These are phyloP conservation scores for Blastocystis sp. DNA, from an alignment of 352 stramenopile species.

Conservation along the genomic window DNA sequence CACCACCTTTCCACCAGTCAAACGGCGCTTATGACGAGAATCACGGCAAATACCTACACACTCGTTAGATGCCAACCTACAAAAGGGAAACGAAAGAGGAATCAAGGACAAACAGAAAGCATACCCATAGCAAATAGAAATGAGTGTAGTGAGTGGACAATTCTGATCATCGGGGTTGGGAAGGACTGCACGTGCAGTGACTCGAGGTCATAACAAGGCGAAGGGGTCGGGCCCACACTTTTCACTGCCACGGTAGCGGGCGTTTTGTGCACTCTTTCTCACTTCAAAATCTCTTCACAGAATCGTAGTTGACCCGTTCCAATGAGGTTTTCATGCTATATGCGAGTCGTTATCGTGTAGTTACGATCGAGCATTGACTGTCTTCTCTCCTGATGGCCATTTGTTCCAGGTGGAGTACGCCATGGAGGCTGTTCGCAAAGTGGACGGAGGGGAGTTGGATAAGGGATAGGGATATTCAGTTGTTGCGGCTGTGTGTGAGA, in stretches of 20 bases:
- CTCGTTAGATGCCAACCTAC: too few relatives aligned
- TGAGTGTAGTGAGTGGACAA: slow-evolving; percentile 38
- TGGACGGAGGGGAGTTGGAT: neutral
- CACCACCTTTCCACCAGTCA: too few relatives aligned
- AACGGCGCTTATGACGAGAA: too few relatives aligned
- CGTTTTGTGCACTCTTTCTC: neutral
- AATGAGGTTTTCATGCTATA: slow-evolving; percentile 64
- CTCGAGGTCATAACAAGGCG: neutral
- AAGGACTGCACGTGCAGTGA: neutral
- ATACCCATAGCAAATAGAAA: slow-evolving; percentile 44
- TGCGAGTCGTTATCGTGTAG: slow-evolving; percentile 21
- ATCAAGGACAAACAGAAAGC: neutral
- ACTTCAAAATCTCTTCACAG: neutral
- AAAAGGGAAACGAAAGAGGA: too few relatives aligned
- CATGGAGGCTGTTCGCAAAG: slow-evolving; percentile 68
- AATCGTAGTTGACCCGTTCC: neutral
- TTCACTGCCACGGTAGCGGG: neutral
- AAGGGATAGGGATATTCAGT: slow-evolving; percentile 66
- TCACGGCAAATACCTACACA: too few relatives aligned
- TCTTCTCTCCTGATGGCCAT: slow-evolving; percentile 70
- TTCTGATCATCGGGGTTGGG: neutral
- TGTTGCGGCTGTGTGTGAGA: slow-evolving; percentile 39
- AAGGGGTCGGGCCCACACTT: neutral
- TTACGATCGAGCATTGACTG: slow-evolving; percentile 70
- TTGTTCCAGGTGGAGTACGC: slow-evolving; percentile 69